phyloP scores from a whole-genome alignment of 495 filamentous ascomycete genomes.

The Penicillium parvum region DNA sequence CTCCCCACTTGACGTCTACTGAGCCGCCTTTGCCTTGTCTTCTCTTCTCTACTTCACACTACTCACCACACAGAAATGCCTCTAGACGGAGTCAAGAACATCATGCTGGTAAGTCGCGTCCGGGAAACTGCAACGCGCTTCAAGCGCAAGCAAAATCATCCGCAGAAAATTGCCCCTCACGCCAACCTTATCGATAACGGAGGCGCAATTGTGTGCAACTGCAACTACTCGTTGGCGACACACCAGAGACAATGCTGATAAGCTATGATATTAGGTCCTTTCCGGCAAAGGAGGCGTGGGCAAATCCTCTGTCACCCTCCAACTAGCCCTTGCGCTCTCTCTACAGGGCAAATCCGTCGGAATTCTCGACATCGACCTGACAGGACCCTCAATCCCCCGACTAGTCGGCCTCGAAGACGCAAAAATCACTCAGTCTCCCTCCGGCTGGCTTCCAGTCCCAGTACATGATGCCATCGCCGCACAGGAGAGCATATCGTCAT shows the following conservation, averaged over 20 bases:
- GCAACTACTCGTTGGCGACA: neutral
- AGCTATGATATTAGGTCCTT: slow-evolving; percentile 50
- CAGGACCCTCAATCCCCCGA: slow-evolving; percentile 91
- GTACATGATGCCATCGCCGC: slow-evolving; percentile 55
- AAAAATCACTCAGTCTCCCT: slow-evolving; percentile 84
- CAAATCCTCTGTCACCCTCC: slow-evolving; percentile 94
- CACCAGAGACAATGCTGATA: neutral
- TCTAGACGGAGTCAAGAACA: slow-evolving; percentile 50
- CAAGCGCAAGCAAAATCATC: slow-evolving; percentile 1
- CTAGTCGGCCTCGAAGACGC: slow-evolving; percentile 84
- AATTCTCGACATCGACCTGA: slow-evolving; percentile 93
- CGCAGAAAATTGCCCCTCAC: slow-evolving; percentile 14
- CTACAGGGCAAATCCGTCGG: slow-evolving; percentile 82
- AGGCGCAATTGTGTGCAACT: neutral
- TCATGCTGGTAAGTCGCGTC: slow-evolving; percentile 41
- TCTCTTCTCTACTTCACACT: neutral
- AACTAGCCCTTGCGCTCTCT: slow-evolving; percentile 86
- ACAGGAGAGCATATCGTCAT: slow-evolving; percentile 2
- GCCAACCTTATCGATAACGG: slow-evolving; percentile 45
- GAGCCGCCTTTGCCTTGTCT: slow-evolving; percentile 6
- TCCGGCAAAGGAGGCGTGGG: slow-evolving; percentile 98
- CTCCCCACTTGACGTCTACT: slow-evolving; percentile 17
- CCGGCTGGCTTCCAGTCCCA: slow-evolving; percentile 83
- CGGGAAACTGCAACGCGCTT: neutral
- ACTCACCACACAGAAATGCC: slow-evolving; percentile 31